Conservation (phyloP, 495 filamentous ascomycete species). For the Schizothecium vesticola region DNA sequence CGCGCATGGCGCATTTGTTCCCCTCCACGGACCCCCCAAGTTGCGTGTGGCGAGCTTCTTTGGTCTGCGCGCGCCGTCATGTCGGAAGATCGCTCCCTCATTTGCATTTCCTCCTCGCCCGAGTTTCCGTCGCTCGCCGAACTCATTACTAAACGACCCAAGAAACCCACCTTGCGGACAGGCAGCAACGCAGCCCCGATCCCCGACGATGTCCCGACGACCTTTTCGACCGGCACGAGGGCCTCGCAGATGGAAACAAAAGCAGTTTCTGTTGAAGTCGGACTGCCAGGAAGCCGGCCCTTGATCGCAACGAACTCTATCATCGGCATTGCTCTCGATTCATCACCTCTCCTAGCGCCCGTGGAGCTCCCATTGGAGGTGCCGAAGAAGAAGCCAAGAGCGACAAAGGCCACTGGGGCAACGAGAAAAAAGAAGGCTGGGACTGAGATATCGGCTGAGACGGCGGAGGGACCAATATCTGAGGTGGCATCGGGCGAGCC, state of each 20-base stretch:
- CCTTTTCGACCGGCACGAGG: slow-evolving; percentile 40
- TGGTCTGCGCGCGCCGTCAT: slow-evolving; percentile 33
- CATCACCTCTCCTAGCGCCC: not conserved
- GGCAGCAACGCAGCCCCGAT: slow-evolving; percentile 32
- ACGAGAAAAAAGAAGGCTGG: not conserved
- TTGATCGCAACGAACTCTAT: not conserved
- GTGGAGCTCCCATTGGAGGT: too few species aligned
- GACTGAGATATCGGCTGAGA: not conserved
- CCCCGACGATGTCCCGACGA: slow-evolving; percentile 25
- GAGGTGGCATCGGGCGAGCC: not conserved
- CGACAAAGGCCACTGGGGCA: not conserved
- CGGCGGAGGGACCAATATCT: not conserved
- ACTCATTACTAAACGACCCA: slow-evolving; percentile 29
- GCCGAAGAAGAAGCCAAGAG: not conserved
- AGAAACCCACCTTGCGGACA: slow-evolving; percentile 25
- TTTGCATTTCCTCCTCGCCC: slow-evolving; percentile 44
- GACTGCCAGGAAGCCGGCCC: not conserved
- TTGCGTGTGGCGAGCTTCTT: slow-evolving; percentile 35
- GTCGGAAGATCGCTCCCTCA: slow-evolving; percentile 18
- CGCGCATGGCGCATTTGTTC: slow-evolving; percentile 40
- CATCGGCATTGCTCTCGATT: not conserved
- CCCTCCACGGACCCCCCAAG: slow-evolving; percentile 16
- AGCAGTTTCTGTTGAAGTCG: not conserved
- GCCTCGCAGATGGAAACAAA: slow-evolving; percentile 6
- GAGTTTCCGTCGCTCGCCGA: slow-evolving; percentile 40